phyloP scores from a whole-genome alignment of 345 rosid genomes.

The Gossypium turneri region DNA sequence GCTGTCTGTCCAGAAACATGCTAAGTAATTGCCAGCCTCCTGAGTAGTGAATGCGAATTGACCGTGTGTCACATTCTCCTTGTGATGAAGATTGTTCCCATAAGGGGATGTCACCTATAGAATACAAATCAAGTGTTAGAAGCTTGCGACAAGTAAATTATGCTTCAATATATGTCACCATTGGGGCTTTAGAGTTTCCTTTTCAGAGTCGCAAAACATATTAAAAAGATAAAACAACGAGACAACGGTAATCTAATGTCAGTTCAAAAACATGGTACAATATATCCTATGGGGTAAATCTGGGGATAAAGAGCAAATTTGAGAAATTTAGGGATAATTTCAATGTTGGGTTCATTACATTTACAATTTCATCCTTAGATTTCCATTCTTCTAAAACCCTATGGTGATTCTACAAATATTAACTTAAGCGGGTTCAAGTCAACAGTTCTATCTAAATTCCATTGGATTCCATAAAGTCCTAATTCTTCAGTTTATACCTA shows the following conservation, averaged over 20 bases:
- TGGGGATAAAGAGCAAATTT: neutral
- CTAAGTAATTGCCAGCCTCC: slow-evolving; percentile 75
- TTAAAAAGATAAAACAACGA: neutral
- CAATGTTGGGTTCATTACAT: neutral
- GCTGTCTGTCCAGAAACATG: slow-evolving; percentile 68
- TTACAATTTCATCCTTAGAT: neutral
- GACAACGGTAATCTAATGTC: neutral
- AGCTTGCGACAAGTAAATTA: neutral
- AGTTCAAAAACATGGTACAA: neutral
- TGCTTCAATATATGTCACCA: neutral
- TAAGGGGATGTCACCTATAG: slow-evolving; percentile 80
- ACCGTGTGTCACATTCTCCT: slow-evolving; percentile 72
- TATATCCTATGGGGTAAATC: neutral
- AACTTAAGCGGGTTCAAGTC: neutral
- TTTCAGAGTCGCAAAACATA: neutral
- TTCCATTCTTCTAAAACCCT: neutral
- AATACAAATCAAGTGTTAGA: neutral
- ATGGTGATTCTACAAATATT: neutral
- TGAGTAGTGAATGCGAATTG: slow-evolving; percentile 89
- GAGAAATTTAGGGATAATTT: neutral
- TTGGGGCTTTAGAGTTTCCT: neutral
- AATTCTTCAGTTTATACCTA: neutral
- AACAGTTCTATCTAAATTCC: neutral
- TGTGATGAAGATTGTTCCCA: slow-evolving; percentile 72
- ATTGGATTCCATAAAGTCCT: neutral